These are phyloP conservation scores for Ceratobasidium sp. DNA, from an alignment of 1,284 basidiomycete genomes.

Conservation along the genomic window DNA sequence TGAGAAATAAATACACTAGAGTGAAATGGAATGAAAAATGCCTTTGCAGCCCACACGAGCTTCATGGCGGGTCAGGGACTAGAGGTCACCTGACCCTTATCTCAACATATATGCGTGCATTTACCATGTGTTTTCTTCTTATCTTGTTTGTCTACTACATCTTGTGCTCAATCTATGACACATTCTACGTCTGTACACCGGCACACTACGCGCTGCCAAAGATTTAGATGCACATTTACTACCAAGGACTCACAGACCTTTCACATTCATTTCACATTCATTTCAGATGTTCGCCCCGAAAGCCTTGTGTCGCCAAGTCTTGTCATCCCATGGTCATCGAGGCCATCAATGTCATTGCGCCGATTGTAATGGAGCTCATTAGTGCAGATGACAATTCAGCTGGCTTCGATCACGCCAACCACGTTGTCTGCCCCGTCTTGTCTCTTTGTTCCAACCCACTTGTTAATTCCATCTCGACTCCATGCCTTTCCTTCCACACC, in stretches of 20 bases:
- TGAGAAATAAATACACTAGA: no score
- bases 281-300: slow-evolving; percentile 42
- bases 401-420: no score
- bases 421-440: not conserved
- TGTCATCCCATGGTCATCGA: slow-evolving; percentile 37
- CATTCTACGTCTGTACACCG: not conserved
- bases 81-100: not conserved
- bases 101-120: not conserved
- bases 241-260: not conserved
- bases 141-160: not conserved
- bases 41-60: no score
- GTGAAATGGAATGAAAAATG: no score
- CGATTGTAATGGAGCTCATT: slow-evolving; percentile 19
- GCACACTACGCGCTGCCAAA: not conserved
- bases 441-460: not conserved
- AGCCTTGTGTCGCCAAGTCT: slow-evolving; percentile 29
- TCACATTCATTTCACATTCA: no score
- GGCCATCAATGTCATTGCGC: slow-evolving; percentile 44
- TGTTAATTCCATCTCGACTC: not conserved
- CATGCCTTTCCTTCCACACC: not conserved
- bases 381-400: no score
- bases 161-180: not conserved
- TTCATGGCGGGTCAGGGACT: slow-evolving; percentile 1
- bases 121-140: not conserved
- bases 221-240: not conserved